phyloP scores from a whole-genome alignment of 441 rosid species.

The Syzygium syzygioides region DNA sequence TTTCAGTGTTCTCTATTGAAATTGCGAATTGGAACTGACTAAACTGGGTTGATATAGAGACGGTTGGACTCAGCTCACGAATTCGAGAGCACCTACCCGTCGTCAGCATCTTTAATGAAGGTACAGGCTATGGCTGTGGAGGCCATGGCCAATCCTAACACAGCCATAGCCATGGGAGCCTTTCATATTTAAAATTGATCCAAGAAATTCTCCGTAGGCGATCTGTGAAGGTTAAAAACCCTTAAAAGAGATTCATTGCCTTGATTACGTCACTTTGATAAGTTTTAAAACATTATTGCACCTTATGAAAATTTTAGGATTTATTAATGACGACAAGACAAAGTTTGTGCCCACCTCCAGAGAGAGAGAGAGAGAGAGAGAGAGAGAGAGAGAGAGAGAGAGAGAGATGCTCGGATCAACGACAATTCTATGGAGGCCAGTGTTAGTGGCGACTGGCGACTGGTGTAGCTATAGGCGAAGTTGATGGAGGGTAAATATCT shows the following conservation, averaged over 20 bases:
- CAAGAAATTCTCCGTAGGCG: background rate
- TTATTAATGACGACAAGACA: fast-evolving
- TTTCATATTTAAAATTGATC: background rate
- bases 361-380: no score
- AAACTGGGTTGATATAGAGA: background rate
- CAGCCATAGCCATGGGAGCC: background rate
- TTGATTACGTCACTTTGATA: fast-evolving
- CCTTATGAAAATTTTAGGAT: no score
- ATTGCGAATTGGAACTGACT: background rate
- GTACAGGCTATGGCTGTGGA: background rate
- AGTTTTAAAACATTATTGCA: fast-evolving
- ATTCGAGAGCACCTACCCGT: background rate
- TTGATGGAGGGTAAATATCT: background rate
- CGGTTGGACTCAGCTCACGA: background rate
- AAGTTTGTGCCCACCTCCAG: background rate
- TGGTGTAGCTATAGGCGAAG: background rate
- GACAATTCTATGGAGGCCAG: background rate
- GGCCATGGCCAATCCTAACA: background rate
- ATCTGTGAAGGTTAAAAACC: background rate
- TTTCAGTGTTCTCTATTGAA: no score
- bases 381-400: no score
- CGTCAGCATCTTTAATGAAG: background rate
- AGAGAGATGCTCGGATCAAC: no score
- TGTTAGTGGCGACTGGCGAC: background rate
- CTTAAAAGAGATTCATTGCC: background rate